Base-by-base conservation (phyloP, 352 stramenopile species). In the Phytophthora uliginosa region DNA sequence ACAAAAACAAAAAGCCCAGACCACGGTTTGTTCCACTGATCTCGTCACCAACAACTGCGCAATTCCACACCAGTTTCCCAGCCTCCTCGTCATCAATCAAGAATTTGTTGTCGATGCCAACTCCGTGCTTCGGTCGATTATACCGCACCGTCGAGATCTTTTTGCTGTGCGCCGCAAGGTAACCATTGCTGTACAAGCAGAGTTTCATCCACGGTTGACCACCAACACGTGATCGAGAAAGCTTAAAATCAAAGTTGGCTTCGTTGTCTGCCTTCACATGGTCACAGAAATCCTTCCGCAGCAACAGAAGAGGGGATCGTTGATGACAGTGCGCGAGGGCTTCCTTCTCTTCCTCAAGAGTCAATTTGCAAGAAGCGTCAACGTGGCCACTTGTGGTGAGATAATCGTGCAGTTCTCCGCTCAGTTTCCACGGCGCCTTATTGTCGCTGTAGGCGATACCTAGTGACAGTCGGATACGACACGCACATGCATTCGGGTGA, bases 401-500 rank as follows among this genome's bases (percentile, higher is more conserved):
- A 74, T 99, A 99, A 60, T 93, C 85, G 24, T 94, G 79, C 28
- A 97, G 62, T 66, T 98, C 92, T 1, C 73, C 78, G 60, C 73
- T 72, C 28, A 98, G 38, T 59, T 94, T 89, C 90, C 89, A 97
- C 7, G 96, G 95, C 71, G 94, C 97, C 65, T 98, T 98, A 63
- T 95, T 96, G 33, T 94, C 82, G 57, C 88, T 96, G 72, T 98
- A 99, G 82, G 73, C 83, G 75, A 88, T 98, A 56, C 76, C 93
- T 61, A 89, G 93, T 51, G 72, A 97, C 73, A 91, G 87, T 60
- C 77, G 94, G 56, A 99, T 90, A 59, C 98, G 91, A 72, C 96
- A 99, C 9, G 98, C 97, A 77, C 98, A 97, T 4, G 97, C 96
- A 86, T 99, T 95, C 18, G 97, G 97, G 64, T 98, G 93, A 26